Conservation (phyloP, 1,139 yeast genomes). For the Candida tunisiensis region DNA sequence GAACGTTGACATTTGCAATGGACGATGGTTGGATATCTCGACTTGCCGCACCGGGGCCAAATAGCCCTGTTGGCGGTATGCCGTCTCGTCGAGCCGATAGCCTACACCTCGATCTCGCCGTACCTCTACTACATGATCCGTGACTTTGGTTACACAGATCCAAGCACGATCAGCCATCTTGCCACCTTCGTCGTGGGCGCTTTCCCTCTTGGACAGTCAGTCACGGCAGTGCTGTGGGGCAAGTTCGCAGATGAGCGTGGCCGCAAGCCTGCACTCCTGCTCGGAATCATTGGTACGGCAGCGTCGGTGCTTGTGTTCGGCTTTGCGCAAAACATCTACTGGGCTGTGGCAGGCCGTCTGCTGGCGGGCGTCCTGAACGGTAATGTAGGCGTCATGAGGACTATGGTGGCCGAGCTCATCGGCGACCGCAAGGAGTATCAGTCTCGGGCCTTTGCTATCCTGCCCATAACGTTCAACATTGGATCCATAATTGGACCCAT, state of each 20-base stretch:
- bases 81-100: constrained; percentile 40
- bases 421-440: constrained; percentile 34
- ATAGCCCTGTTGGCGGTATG: constrained; percentile 12
- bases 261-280: constrained; percentile 32
- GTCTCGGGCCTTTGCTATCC: constrained; percentile 39
- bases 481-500: constrained; percentile 40
- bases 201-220: constrained; percentile 36
- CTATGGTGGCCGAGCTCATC: constrained; percentile 42
- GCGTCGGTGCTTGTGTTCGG: constrained; percentile 33
- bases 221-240: constrained; percentile 44
- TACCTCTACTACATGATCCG: constrained; percentile 45
- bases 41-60: constrained; percentile 12
- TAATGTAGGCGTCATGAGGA: constrained; percentile 41
- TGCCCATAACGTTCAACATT: constrained; percentile 40
- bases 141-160: constrained; percentile 35
- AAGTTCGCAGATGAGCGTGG: constrained; percentile 34
- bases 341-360: constrained; percentile 34
- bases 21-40: too few relatives aligned
- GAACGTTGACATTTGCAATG: too few relatives aligned
- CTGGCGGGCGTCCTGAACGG: constrained; percentile 41
- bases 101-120: constrained; percentile 44
- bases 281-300: constrained; percentile 35
- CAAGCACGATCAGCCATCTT: constrained; percentile 31
- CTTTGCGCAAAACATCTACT: constrained; percentile 29
- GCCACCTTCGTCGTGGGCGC: constrained; percentile 33